Evolutionary conservation across 306 rosid genomes (phyloP).

Genomic region (Castanea sativa): DNA sequence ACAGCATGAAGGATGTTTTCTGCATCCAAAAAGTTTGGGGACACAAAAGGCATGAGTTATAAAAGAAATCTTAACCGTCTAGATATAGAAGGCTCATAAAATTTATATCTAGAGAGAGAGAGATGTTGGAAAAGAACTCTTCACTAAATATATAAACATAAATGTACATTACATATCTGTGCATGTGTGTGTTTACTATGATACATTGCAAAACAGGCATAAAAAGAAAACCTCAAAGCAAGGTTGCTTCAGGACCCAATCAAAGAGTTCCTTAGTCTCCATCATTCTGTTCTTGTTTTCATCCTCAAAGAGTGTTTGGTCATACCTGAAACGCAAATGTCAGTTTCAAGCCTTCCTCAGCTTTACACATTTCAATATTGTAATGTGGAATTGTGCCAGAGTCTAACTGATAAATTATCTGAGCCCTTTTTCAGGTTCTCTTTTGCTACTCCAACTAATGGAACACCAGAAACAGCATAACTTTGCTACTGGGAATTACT

Average conservation of each 20-base stretch:
- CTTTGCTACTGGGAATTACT: not conserved
- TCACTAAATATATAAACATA: not conserved
- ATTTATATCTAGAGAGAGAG: slow-evolving; percentile 15
- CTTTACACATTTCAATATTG: slow-evolving; percentile 13
- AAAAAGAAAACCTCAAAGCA: slow-evolving; percentile 80
- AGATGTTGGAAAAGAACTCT: slow-evolving; percentile 4
- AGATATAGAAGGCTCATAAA: slow-evolving; percentile 8
- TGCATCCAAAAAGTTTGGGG: slow-evolving; percentile 29
- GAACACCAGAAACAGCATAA: not conserved
- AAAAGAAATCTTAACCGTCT: not conserved
- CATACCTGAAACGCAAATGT: slow-evolving; percentile 63
- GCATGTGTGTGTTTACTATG: not conserved
- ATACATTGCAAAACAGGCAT: slow-evolving; percentile 1
- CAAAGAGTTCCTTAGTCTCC: slow-evolving; percentile 95
- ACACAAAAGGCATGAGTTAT: slow-evolving; percentile 17
- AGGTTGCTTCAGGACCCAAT: slow-evolving; percentile 94
- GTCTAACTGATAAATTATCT: not conserved
- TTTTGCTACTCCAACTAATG: not conserved
- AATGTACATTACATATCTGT: not conserved
- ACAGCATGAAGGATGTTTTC: slow-evolving; percentile 99
- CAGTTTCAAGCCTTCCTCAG: slow-evolving; percentile 20
- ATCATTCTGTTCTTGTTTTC: slow-evolving; percentile 91
- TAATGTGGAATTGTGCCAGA: not conserved
- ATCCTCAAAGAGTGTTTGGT: slow-evolving; percentile 97
- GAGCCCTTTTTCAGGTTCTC: not conserved